Base-by-base conservation (phyloP, 345 rosid genomes). In the Noccaea caerulescens region DNA sequence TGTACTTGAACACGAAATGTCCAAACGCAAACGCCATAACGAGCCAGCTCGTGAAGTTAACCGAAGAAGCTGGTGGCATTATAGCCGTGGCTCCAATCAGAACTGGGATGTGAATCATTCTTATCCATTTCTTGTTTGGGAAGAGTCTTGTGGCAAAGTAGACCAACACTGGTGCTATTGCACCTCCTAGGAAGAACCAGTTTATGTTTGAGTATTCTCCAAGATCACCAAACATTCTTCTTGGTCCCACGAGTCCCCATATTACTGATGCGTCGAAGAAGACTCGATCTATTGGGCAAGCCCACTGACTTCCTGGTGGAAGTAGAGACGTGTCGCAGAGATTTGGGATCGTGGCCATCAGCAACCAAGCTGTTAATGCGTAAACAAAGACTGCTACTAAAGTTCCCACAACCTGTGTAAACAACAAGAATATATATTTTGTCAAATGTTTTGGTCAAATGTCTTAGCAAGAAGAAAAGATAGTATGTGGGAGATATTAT, bases 181-280 rank as follows among this genome's bases (percentile, higher is more conserved):
- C 94, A 27, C 98, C 94, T 0, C 76, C 98, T 0, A 82, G 60
- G 51, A 92, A 92, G 82, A 87, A 88, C 92, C 90, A 88, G 57
- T 92, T 92, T 32, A 87, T 62, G 3, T 71, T 80, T 18, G 79
- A 80, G 30, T 92, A 92, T 55, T 84, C 85, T n/a, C 98, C 98
- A 1, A 79, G 86, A 53, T 80, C 51, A 20, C 96, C 95, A 12
- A 92, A 92, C 66, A 89, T 88, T 61, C 96, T 83, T 4, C 88
- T 84, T 0, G 96, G 92, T 10, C 98, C 96, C 0, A 88, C 88
- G 0, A 92, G 92, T 33, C 96, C 96, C 96, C 98, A 89, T 2
- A 92, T 76, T 8, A 92, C 96, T 0, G 96, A 89, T 10, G 96
- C 94, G 14, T 85, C 91, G 11, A 78, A 92, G 81, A 89, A 92